phyloP scores from a whole-genome alignment of 768 basidiomycete species.

The Boletus coccyginus region DNA sequence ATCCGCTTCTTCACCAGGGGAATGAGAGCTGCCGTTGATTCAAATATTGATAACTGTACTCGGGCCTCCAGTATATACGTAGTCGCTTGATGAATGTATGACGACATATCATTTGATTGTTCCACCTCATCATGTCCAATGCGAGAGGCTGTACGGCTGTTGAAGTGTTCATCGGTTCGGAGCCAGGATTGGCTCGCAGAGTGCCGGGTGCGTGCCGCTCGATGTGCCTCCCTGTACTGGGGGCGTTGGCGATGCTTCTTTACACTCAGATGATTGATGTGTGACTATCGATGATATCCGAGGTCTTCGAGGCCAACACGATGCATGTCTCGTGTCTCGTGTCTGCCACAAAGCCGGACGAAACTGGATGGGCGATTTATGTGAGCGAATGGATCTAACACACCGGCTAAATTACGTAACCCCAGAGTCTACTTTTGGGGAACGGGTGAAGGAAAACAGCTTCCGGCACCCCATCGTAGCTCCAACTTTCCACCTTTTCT shows the following conservation, averaged over 20 bases:
- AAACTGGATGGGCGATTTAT: background rate
- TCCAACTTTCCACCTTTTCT: constrained; percentile 4
- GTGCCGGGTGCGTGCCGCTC: constrained; percentile 5
- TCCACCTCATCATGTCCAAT: background rate
- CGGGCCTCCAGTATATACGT: no score
- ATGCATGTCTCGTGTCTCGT: constrained; percentile 1
- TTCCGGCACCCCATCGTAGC: constrained; percentile 6
- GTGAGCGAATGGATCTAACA: no score
- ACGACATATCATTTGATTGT: background rate
- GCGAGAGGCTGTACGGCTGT: background rate
- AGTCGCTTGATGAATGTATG: no score
- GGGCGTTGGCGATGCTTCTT: background rate
- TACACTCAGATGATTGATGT: constrained; percentile 9
- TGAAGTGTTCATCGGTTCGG: background rate
- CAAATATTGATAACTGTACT: background rate
- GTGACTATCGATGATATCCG: constrained; percentile 3
- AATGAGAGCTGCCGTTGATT: background rate
- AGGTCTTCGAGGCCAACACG: constrained; percentile 10
- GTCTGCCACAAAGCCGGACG: background rate
- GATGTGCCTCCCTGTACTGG: constrained; percentile 27
- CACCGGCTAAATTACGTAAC: constrained; percentile 26
- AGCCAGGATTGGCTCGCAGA: constrained; percentile 12
- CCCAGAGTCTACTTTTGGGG: constrained; percentile 33
- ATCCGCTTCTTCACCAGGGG: constrained; percentile 32
- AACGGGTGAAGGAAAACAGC: constrained; percentile 19